Evolutionary conservation across 202 grass and related monocot species (phyloP).

Genomic region (Zoysia matrella): DNA sequence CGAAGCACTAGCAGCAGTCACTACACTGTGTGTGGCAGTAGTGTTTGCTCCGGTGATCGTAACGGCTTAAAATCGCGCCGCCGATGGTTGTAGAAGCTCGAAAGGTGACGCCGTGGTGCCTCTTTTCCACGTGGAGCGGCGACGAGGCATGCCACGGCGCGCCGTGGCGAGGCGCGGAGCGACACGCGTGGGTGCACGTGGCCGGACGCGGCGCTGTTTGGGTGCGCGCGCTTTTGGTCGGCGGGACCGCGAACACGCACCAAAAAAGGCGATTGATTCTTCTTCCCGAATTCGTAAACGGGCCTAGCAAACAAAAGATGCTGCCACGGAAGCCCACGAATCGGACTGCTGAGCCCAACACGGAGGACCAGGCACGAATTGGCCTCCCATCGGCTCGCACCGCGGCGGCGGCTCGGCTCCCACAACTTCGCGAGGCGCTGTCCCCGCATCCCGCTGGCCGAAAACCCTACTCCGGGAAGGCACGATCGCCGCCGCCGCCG

Average conservation of each 20-base stretch:
- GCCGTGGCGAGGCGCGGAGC: neutral
- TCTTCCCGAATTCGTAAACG: neutral
- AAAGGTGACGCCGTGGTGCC: neutral
- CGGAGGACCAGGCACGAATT: neutral
- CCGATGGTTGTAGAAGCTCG: conserved; percentile 44
- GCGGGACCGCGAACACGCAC: neutral
- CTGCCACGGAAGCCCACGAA: neutral
- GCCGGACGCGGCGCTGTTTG: neutral
- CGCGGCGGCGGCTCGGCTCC: neutral
- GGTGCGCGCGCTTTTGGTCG: conserved; percentile 16
- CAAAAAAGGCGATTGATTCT: neutral
- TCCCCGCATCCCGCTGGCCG: neutral
- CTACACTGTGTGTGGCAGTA: neutral
- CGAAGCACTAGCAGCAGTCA: neutral
- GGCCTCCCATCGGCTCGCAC: neutral
- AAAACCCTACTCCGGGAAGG: conserved; percentile 46
- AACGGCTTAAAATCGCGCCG: conserved; percentile 44
- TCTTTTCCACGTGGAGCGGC: conserved; percentile 34
- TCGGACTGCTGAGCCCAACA: neutral
- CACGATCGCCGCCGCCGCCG: neutral
- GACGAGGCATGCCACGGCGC: neutral
- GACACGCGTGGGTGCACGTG: conserved; percentile 49
- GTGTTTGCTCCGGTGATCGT: neutral
- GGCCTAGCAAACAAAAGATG: neutral
- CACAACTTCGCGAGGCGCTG: neutral